Conservation (phyloP, 2,329 filamentous ascomycete species). For the Fusarium pseudocircinatum region DNA sequence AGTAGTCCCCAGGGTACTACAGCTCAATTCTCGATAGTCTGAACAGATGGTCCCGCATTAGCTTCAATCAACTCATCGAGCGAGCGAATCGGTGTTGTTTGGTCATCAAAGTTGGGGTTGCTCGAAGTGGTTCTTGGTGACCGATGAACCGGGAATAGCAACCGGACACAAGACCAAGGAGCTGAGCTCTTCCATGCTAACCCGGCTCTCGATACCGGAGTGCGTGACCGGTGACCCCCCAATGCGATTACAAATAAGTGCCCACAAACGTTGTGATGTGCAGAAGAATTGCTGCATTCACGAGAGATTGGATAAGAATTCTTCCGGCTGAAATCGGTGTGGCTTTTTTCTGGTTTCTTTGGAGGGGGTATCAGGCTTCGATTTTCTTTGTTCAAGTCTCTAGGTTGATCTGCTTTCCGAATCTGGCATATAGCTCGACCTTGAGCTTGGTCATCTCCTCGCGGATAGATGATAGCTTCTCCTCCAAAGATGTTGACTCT, state of each 20-base stretch:
- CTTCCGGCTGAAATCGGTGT: conserved; percentile 22
- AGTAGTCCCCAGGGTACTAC: background rate
- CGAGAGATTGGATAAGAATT: conserved; percentile 32
- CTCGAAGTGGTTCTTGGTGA: conserved; percentile 6
- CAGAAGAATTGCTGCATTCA: conserved; percentile 22
- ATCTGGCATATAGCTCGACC: conserved; percentile 90
- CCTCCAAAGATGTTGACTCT: conserved; percentile 80
- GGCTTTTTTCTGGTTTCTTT: conserved; percentile 9
- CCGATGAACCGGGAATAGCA: conserved; percentile 21
- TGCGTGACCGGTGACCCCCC: conserved; percentile 14
- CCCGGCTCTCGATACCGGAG: conserved; percentile 26
- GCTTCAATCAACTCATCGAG: conserved; percentile 9
- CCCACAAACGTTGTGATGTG: conserved; percentile 13
- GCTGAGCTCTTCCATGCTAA: conserved; percentile 12
- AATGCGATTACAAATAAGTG: conserved; percentile 33
- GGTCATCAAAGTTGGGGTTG: conserved; percentile 16
- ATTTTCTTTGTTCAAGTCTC: conserved; percentile 71
- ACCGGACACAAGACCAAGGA: conserved; percentile 8
- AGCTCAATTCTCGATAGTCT: conserved; percentile 23
- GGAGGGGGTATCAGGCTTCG: conserved; percentile 33
- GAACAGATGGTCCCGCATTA: conserved; percentile 16
- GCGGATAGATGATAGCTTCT: conserved; percentile 76
- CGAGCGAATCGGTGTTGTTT: conserved; percentile 25
- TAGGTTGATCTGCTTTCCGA: conserved; percentile 96
- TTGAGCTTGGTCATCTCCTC: conserved; percentile 93